A percentile compares a stretch with the other conserved stretches of the same genome.
Evolutionary conservation across 441 rosid species (phyloP).

Genomic region (Croton laevigatus): DNA sequence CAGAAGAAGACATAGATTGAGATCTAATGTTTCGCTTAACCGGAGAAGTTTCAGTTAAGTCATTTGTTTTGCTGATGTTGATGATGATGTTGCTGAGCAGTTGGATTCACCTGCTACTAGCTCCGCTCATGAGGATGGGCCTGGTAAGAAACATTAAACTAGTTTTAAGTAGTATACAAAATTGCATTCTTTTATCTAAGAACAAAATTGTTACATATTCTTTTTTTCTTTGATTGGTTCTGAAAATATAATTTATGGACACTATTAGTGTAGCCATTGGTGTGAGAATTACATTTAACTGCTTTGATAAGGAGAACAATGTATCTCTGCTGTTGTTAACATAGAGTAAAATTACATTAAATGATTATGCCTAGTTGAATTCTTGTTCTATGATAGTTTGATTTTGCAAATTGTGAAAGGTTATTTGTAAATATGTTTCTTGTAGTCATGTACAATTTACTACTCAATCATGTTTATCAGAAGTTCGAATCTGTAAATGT

Average conservation of each 20-base stretch:
- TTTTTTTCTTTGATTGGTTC: neutral
- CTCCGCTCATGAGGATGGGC: slow-evolving; percentile 59
- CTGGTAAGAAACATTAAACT: slow-evolving; percentile 39
- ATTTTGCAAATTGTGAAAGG: neutral
- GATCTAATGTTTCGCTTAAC: slow-evolving; percentile 31
- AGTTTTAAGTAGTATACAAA: neutral
- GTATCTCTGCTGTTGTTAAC: neutral
- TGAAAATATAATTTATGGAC: neutral
- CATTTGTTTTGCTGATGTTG: slow-evolving; percentile 53
- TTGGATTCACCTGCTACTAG: slow-evolving; percentile 28
- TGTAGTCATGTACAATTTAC: neutral
- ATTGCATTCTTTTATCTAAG: neutral
- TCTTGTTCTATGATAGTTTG: neutral
- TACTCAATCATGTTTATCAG: no score
- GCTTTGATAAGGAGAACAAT: neutral
- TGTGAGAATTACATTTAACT: neutral
- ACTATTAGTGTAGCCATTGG: neutral
- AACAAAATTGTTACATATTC: slow-evolving; percentile 4
- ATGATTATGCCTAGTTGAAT: neutral
- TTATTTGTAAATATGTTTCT: neutral
- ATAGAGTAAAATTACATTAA: neutral
- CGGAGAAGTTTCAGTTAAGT: slow-evolving; percentile 25
- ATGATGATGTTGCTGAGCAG: slow-evolving; percentile 46
- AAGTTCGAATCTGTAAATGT: no score
- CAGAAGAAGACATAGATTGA: slow-evolving; percentile 30